Evolutionary conservation across 148 eudicot genomes (phyloP).

Genomic region (Fallopia convolvulus): DNA sequence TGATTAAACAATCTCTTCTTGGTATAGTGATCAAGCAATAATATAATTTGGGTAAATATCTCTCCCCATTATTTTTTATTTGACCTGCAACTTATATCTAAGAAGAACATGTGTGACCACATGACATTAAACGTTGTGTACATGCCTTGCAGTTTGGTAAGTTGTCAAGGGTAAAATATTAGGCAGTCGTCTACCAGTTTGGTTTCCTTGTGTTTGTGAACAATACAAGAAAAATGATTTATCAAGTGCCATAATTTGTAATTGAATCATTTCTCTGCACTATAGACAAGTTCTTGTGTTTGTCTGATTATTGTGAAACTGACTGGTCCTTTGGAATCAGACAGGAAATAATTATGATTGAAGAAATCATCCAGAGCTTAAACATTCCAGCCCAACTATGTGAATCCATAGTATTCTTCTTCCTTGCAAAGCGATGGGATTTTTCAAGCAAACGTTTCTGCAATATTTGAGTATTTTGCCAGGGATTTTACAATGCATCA

Average conservation of each 20-base stretch:
- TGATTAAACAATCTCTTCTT: constrained; percentile 1
- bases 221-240: too few species aligned
- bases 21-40: neutral
- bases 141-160: neutral
- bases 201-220: neutral
- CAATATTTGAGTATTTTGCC: neutral
- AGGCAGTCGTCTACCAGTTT: neutral
- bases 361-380: neutral
- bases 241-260: neutral
- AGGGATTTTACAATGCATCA: neutral
- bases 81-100: neutral
- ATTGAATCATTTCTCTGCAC: neutral
- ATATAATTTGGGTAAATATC: neutral
- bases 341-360: neutral
- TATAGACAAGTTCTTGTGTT: neutral
- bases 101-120: neutral
- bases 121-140: neutral
- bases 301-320: neutral
- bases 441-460: neutral
- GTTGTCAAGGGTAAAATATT: too few species aligned
- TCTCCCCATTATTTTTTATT: too few species aligned
- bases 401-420: neutral
- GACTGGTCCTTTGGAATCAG: neutral
- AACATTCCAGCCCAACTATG: neutral
- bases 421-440: neutral